These are phyloP conservation scores for Solanum paucissectum DNA, from an alignment of 257 asterid species.

Conservation along the genomic window DNA sequence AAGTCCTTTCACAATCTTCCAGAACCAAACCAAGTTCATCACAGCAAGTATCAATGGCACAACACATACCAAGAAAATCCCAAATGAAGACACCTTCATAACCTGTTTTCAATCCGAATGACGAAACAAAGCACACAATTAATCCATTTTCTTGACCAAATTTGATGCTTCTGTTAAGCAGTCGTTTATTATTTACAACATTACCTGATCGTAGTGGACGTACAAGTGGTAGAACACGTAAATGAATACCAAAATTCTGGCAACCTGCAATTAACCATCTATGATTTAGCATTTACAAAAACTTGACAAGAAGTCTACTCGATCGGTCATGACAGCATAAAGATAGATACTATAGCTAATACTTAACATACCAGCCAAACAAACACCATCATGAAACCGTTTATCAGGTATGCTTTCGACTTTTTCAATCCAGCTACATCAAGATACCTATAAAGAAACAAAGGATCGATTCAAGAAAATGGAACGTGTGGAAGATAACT, in stretches of 20 bases:
- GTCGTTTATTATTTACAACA: neutral
- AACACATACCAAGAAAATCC: conserved; percentile 20
- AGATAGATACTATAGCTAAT: neutral
- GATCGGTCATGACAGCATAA: neutral
- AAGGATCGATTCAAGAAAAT: neutral
- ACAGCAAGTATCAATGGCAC: conserved; percentile 34
- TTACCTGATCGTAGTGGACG: conserved; percentile 48
- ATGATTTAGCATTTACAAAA: neutral
- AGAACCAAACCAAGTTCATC: conserved; percentile 65
- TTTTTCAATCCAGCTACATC: conserved; percentile 70
- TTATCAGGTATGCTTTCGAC: conserved; percentile 41
- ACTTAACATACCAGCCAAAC: conserved; percentile 55
- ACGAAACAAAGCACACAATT: neutral
- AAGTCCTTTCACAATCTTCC: conserved; percentile 57
- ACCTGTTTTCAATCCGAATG: conserved; percentile 29
- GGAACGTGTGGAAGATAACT: neutral
- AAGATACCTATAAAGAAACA: conserved; percentile 49
- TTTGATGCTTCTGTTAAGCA: neutral
- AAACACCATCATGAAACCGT: conserved; percentile 55
- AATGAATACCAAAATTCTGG: conserved; percentile 53
- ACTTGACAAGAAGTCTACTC: neutral
- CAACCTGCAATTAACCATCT: conserved; percentile 37
- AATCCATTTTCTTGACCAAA: neutral
- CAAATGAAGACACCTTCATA: conserved; percentile 33
- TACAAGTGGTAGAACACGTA: conserved; percentile 46